Evolutionary conservation across 176 grass and related monocot species (phyloP).

Genomic region (Pharus latifolius): DNA sequence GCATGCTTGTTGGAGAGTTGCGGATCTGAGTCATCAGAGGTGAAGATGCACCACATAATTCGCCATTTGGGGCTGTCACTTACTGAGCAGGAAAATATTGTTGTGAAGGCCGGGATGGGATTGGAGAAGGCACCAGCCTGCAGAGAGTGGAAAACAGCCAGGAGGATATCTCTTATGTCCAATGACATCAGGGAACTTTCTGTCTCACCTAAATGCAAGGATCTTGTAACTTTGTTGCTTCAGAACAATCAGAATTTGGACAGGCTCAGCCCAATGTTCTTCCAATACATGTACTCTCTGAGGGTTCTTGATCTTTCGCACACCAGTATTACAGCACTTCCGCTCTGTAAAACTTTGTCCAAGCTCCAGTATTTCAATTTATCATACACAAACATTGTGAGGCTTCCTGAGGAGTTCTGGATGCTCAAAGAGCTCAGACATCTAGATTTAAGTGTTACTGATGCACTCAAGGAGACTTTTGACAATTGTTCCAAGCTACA

Average conservation of each 20-base stretch:
- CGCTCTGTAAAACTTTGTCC: constrained; percentile 22
- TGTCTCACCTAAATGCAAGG: constrained; percentile 23
- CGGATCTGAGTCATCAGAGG: constrained; percentile 5
- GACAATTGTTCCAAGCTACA: constrained; percentile 48
- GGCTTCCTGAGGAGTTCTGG: constrained; percentile 38
- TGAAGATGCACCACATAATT: constrained; percentile 57
- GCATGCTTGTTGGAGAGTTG: constrained; percentile 36
- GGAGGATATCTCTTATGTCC: constrained; percentile 52
- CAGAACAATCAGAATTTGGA: constrained; percentile 46
- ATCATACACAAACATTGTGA: constrained; percentile 31
- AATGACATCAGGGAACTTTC: constrained; percentile 31
- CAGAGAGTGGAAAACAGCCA: constrained; percentile 8
- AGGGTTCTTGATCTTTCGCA: constrained; percentile 61
- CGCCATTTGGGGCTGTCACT: constrained; percentile 20
- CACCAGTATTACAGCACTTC: constrained; percentile 39
- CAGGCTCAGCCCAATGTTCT: constrained; percentile 23
- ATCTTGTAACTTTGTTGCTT: constrained; percentile 45
- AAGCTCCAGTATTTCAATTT: constrained; percentile 45
- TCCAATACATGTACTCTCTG: constrained; percentile 36
- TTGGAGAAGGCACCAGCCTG: constrained; percentile 22
- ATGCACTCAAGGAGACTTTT: constrained; percentile 22
- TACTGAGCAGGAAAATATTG: constrained; percentile 3
- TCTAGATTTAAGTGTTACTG: constrained; percentile 45
- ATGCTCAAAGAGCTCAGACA: constrained; percentile 34
- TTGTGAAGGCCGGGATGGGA: constrained; percentile 26